phyloP scores from a whole-genome alignment of 352 stramenopile genomes.

The Phytophthora fragariae region DNA sequence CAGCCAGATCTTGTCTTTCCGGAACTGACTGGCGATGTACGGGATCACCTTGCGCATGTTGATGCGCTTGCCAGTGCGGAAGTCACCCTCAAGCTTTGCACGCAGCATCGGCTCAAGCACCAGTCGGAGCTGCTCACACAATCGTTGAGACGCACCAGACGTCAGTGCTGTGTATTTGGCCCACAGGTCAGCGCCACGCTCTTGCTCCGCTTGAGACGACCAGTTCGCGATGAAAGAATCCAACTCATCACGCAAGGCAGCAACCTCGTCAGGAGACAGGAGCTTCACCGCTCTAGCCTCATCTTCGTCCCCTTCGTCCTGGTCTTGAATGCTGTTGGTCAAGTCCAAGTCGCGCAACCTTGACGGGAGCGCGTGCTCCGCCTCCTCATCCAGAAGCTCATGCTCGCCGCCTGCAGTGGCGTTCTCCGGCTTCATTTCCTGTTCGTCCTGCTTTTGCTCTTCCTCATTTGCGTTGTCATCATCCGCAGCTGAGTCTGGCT shows the following conservation, averaged over 20 bases:
- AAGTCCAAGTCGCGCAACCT: constrained; percentile 50
- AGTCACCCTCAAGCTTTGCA: constrained; percentile 98
- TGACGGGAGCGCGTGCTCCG: constrained; percentile 36
- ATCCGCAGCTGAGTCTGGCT: constrained; percentile 21
- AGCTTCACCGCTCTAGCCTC: constrained; percentile 47
- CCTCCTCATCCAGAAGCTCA: constrained; percentile 48
- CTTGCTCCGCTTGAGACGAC: constrained; percentile 53
- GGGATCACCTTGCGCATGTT: constrained; percentile 99
- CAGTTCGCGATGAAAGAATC: constrained; percentile 81
- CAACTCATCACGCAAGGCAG: constrained; percentile 76
- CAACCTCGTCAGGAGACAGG: constrained; percentile 72
- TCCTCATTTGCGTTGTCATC: constrained; percentile 38
- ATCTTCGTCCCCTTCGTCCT: constrained; percentile 47
- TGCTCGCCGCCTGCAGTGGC: constrained; percentile 30
- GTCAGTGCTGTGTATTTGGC: constrained; percentile 94
- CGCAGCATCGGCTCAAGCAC: constrained; percentile 98
- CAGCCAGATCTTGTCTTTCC: constrained; percentile 99
- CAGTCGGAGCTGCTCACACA: constrained; percentile 99
- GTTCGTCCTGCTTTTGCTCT: constrained; percentile 25
- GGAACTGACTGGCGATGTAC: constrained; percentile 99
- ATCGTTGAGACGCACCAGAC: constrained; percentile 89
- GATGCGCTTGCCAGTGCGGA: constrained; percentile 99
- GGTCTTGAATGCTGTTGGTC: constrained; percentile 37
- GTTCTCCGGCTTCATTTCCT: constrained; percentile 40
- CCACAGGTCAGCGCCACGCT: constrained; percentile 88